Conservation (phyloP, 2,329 filamentous ascomycete genomes). For the Fusarium sp. region DNA sequence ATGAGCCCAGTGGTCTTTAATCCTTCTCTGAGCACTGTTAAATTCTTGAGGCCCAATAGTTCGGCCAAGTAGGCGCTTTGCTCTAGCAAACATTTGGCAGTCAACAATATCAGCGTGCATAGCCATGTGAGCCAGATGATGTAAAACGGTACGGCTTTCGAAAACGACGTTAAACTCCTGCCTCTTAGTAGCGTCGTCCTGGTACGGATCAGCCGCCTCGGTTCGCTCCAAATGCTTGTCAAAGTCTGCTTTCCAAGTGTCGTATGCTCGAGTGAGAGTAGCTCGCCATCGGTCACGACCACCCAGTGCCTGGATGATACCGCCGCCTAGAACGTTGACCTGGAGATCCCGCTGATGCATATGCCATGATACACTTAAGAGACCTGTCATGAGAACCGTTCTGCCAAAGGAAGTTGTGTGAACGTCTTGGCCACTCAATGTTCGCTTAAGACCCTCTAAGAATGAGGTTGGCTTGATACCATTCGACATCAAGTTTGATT, state of each 20-base stretch:
- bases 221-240: conserved; percentile 80
- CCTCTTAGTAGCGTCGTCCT: conserved; percentile 68
- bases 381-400: conserved; percentile 91
- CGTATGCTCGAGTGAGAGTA: conserved; percentile 87
- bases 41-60: conserved; percentile 87
- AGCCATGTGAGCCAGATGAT: conserved; percentile 96
- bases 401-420: conserved; percentile 94
- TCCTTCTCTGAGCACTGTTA: conserved; percentile 80
- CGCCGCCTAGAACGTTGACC: conserved; percentile 81
- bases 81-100: conserved; percentile 93
- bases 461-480: conserved; percentile 89
- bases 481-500: conserved; percentile 82
- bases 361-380: conserved; percentile 95
- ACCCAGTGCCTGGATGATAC: conserved; percentile 82
- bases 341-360: conserved; percentile 97
- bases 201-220: conserved; percentile 67
- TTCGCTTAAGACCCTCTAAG: conserved; percentile 89
- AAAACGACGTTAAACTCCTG: conserved; percentile 76
- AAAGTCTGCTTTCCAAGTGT: conserved; percentile 93
- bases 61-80: conserved; percentile 85
- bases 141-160: conserved; percentile 88
- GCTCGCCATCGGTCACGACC: conserved; percentile 92
- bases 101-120: conserved; percentile 99
- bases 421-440: conserved; percentile 85
- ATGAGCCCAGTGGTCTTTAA: conserved; percentile 91